Evolutionary conservation across 345 rosid genomes (phyloP).

Genomic region (Populus davidiana): DNA sequence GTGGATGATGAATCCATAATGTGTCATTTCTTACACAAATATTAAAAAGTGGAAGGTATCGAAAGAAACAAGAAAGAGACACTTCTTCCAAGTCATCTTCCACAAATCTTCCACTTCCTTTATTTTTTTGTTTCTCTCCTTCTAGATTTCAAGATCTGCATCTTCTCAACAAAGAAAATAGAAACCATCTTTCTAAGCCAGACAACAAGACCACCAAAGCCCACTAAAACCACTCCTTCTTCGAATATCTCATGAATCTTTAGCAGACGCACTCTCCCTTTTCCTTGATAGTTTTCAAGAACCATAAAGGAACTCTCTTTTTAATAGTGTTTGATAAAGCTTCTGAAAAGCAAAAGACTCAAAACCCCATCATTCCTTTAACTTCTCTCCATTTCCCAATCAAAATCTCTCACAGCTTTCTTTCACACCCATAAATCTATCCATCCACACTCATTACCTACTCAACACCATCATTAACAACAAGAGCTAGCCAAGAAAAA

Average conservation of each 20-base stretch:
- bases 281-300: neutral
- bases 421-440: neutral
- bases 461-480: neutral
- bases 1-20: slow-evolving; percentile 3
- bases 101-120: neutral
- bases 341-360: neutral
- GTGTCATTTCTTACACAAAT: neutral
- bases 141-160: neutral
- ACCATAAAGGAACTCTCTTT: neutral
- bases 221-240: neutral
- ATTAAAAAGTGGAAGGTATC: neutral
- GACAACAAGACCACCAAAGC: neutral
- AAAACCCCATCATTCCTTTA: neutral
- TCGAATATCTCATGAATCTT: slow-evolving; percentile 37
- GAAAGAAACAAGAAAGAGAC: neutral
- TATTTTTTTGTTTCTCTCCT: neutral
- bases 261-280: neutral
- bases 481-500: neutral
- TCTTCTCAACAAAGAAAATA: neutral
- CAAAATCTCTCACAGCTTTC: neutral
- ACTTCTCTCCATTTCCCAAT: neutral
- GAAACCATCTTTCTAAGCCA: neutral
- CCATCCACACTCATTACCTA: neutral
- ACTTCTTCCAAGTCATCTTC: slow-evolving; percentile 18
- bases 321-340: neutral